Evolutionary conservation across 164 flowering plant genomes (phyloP).

Genomic region (Aristolochia contorta): DNA sequence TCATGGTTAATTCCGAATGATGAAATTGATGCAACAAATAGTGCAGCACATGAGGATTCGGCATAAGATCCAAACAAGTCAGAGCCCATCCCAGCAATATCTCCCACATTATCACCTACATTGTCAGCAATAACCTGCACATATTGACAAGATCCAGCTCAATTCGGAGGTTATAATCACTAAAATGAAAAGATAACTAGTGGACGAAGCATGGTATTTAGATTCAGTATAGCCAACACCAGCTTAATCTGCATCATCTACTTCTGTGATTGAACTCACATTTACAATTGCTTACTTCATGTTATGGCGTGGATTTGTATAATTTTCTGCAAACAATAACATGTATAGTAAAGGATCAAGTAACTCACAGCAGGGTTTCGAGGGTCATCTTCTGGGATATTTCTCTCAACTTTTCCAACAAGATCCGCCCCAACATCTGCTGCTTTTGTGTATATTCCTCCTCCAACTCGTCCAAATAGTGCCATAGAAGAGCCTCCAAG

Average conservation of each 20-base stretch:
- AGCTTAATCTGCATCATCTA: no score
- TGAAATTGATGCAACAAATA: constrained; percentile 14
- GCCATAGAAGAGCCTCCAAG: constrained; percentile 20
- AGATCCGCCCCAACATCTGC: constrained; percentile 19
- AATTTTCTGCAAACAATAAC: background rate
- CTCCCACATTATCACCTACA: constrained; percentile 19
- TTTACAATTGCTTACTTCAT: background rate
- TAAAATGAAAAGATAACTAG: no score
- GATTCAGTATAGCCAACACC: no score
- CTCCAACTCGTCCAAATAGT: constrained; percentile 18
- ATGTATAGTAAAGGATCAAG: background rate
- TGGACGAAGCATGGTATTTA: no score
- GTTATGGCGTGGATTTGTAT: background rate
- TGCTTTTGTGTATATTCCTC: constrained; percentile 16
- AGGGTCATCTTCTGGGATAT: constrained; percentile 17
- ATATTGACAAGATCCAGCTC: background rate
- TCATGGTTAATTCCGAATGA: constrained; percentile 15
- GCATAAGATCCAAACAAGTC: constrained; percentile 18
- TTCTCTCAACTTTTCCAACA: constrained; percentile 17
- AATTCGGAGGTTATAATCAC: no score
- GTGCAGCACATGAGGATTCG: constrained; percentile 15
- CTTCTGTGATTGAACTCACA: no score
- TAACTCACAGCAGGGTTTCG: constrained; percentile 14
- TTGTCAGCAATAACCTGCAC: constrained; percentile 18
- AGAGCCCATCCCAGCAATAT: constrained; percentile 21